Percentiles rank a stretch among this genome's conserved stretches.
phyloP scores from a whole-genome alignment of 345 rosid species.

The Draba incana region DNA sequence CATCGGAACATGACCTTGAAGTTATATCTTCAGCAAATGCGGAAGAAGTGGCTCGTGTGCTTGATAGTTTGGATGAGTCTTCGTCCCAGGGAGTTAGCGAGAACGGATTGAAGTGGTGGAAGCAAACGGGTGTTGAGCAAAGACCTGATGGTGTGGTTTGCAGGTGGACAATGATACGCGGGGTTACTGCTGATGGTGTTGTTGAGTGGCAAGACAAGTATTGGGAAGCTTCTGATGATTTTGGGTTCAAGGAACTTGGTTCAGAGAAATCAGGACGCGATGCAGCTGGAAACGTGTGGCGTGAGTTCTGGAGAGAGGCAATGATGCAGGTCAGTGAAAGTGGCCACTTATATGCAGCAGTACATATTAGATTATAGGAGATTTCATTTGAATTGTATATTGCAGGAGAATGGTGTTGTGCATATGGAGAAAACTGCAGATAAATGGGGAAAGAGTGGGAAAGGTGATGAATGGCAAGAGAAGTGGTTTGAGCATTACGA shows the following conservation, averaged over 20 bases:
- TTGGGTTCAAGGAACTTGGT: constrained; percentile 91
- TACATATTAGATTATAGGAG: neutral
- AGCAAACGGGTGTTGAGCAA: constrained; percentile 72
- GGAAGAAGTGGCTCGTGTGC: constrained; percentile 79
- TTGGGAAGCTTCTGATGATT: constrained; percentile 96
- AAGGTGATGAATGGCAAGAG: constrained; percentile 92
- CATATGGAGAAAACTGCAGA: constrained; percentile 95
- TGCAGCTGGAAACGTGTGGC: constrained; percentile 82
- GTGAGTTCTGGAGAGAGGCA: constrained; percentile 88
- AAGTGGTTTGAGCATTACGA: constrained; percentile 94
- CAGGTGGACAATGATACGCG: constrained; percentile 92
- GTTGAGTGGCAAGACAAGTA: constrained; percentile 96
- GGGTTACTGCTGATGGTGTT: constrained; percentile 73
- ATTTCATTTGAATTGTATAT: neutral
- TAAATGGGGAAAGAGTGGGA: constrained; percentile 94
- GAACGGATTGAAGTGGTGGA: constrained; percentile 90
- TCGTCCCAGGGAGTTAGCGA: constrained; percentile 53
- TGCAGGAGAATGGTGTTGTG: constrained; percentile 66
- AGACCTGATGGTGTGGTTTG: constrained; percentile 82
- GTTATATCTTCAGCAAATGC: constrained; percentile 61
- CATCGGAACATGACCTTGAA: constrained; percentile 55
- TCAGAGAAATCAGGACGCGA: constrained; percentile 96
- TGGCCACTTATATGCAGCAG: constrained; percentile 2
- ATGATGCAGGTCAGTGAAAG: constrained; percentile 75
- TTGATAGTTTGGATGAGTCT: constrained; percentile 52